Percentiles rank a stretch among this genome's conserved stretches.
These are phyloP conservation scores for Psidium friedrichsthalianum DNA, from an alignment of 345 rosid genomes.

Conservation along the genomic window DNA sequence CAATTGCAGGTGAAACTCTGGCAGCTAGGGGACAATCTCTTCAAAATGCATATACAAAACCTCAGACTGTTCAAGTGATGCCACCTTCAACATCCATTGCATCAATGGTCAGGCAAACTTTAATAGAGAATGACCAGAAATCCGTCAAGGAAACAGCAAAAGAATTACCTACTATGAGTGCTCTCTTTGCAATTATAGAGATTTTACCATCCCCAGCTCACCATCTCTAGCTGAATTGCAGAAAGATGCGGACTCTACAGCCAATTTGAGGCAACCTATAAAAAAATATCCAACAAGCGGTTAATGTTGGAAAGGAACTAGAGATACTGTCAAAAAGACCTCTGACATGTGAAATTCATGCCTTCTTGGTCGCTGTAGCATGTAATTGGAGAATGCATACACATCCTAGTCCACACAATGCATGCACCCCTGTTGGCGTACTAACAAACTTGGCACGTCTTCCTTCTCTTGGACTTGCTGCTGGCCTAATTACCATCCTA, in stretches of 20 bases:
- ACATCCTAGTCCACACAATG: not conserved
- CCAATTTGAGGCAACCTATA: not conserved
- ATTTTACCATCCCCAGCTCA: constrained; percentile 6
- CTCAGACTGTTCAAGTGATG: not conserved
- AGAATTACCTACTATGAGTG: not conserved
- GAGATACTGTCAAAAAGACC: constrained; percentile 1
- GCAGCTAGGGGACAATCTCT: not conserved
- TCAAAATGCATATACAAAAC: not conserved
- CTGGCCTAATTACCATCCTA: not conserved
- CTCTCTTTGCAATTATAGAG: not conserved
- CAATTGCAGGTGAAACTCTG: not conserved
- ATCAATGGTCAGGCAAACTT: not conserved
- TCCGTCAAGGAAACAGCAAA: not conserved
- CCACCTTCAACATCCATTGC: not conserved
- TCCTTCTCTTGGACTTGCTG: not conserved
- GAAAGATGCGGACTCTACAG: constrained; percentile 1
- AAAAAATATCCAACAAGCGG: not conserved
- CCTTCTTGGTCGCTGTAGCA: not conserved
- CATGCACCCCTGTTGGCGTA: not conserved
- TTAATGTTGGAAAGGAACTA: not conserved
- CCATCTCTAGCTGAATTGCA: constrained; percentile 9
- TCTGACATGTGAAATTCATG: constrained; percentile 6
- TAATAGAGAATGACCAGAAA: not conserved
- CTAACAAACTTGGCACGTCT: not conserved
- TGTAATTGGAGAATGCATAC: not conserved